Evolutionary conservation across 73 alveolate genomes (phyloP), one percentile per base, ranked within the genome.

Genomic region (Effrenium voratum): DNA sequence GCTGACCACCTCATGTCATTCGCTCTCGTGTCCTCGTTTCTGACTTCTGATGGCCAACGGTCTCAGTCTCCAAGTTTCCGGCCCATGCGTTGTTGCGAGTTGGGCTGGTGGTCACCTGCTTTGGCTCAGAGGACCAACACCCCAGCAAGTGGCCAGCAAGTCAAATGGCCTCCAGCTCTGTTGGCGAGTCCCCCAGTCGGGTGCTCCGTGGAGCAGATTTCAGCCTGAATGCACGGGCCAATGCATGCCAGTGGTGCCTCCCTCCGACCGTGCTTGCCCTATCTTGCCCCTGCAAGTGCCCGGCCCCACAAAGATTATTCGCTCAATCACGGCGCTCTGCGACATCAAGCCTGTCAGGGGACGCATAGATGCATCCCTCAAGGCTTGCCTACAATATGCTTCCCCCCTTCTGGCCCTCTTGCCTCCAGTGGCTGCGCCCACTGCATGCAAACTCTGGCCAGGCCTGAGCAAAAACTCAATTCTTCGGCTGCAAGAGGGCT

Each of bases 251-350:
- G 77, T 30, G 15, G 0, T 8, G 5, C 15, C 24, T 15, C 52
- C 34, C 40, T 73, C 36, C 83, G 32, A 2, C 13, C 15, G 52
- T 36, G 34, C 6, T 34, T 24, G 28, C 30, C 83, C 52, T 15
- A 10, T 73, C n/a, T n/a, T n/a, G 79, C 10, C 43, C 41, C 10
- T n/a, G 30, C 34, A 44, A 40, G 95, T 49, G 38, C 49, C 49
- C 32, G 15, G 44, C 95, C 95, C 95, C 16, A 88, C 85, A 32
- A 88, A 88, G 72, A 88, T 85, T 85, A 88, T 34, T 32, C 95
- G 95, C 72, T 88, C 95, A 10, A 88, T 73, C 38, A 72, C 38
- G 12, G 95, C 66, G 49, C 95, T 88, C 85, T 66, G 85, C 50
- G 68, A 88, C 38, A 12, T 57, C 52, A 77, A 77, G 43, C 87